A percentile compares a stretch with the other conserved stretches of the same genome.
These are phyloP conservation scores for Eutrema yunnanense DNA, from an alignment of 345 rosid species.

Conservation along the genomic window DNA sequence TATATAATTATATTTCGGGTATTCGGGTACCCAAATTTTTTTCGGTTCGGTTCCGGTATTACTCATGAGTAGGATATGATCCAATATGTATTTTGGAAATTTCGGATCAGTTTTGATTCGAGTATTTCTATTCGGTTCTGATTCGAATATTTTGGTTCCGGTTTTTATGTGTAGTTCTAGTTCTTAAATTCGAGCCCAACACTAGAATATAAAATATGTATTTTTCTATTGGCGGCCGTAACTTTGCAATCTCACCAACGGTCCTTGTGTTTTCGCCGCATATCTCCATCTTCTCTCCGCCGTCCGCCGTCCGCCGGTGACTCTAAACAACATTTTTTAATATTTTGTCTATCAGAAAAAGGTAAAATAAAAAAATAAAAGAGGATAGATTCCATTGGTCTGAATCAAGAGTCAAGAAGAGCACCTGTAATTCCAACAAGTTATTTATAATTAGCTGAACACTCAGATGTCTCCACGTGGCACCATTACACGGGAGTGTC, in stretches of 20 bases:
- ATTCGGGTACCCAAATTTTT: no score
- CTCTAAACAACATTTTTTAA: not conserved
- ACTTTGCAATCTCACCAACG: not conserved
- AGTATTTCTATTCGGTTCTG: no score
- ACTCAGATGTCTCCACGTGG: conserved; percentile 12
- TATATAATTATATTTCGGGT: no score
- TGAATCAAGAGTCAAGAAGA: conserved; percentile 7
- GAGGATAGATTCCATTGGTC: conserved; percentile 23
- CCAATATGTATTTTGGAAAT: no score
- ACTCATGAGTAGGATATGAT: no score
- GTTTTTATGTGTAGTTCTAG: no score
- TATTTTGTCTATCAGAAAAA: not conserved
- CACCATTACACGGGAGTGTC: not conserved
- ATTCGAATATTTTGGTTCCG: no score
- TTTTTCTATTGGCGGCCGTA: not conserved
- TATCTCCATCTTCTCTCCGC: conserved; percentile 9
- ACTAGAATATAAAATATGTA: not conserved
- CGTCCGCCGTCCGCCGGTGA: conserved; percentile 17
- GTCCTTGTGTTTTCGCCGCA: conserved; percentile 12
- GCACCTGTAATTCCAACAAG: conserved; percentile 25
- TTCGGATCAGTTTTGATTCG: no score
- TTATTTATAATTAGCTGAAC: conserved; percentile 19
- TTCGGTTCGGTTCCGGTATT: no score
- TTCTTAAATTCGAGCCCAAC: conserved; percentile 1
- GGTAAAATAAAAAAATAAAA: not conserved